Evolutionary conservation across 2,329 filamentous ascomycete species (phyloP).

Genomic region (Xylaria sp.): DNA sequence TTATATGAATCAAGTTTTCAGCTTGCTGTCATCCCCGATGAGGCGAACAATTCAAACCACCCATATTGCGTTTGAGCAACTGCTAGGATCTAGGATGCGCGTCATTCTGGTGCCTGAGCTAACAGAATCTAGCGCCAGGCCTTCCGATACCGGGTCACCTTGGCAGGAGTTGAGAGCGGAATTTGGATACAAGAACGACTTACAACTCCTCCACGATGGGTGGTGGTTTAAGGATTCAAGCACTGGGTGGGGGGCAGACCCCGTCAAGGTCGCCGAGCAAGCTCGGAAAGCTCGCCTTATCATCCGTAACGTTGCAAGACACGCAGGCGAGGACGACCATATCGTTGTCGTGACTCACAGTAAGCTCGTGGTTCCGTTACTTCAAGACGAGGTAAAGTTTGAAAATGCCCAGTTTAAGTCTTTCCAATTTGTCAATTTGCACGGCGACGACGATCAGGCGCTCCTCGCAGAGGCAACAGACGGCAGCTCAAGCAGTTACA

Average conservation of each 20-base stretch:
- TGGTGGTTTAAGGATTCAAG: not conserved
- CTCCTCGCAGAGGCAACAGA: not conserved
- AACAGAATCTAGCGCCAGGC: not conserved
- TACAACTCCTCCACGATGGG: not conserved
- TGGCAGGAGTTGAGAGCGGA: not conserved
- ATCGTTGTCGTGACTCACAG: conserved; percentile 10
- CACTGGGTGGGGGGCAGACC: not conserved
- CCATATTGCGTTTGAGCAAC: not conserved
- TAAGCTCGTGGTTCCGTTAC: not conserved
- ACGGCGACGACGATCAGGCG: not conserved
- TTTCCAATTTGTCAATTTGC: not conserved
- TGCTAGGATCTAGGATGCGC: not conserved
- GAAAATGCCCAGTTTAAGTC: not conserved
- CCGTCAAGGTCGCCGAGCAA: not conserved
- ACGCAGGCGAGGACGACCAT: not conserved
- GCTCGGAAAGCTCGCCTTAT: not conserved
- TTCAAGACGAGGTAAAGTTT: not conserved
- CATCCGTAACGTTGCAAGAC: not conserved
- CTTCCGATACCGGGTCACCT: not conserved
- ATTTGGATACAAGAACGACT: not conserved
- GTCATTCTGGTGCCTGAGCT: not conserved
- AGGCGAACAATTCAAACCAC: not conserved
- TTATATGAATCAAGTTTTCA: not conserved
- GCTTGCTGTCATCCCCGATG: conserved; percentile 5
- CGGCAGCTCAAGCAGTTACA: no score